A percentile compares a stretch with the other conserved stretches of the same genome.
phyloP scores from a whole-genome alignment of 2,329 filamentous ascomycete species.

The Fusarium sp. region DNA sequence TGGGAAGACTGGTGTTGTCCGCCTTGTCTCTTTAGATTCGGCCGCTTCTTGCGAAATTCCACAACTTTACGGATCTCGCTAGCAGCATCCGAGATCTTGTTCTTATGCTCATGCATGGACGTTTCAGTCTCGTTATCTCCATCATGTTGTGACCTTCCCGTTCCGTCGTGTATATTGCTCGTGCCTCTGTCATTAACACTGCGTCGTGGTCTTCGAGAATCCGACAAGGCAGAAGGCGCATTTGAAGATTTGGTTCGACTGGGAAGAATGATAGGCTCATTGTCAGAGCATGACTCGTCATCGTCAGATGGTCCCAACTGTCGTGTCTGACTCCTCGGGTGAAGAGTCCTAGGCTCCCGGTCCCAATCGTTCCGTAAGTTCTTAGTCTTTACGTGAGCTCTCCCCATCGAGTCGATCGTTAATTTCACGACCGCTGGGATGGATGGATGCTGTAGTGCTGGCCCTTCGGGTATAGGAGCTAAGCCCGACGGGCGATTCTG shows the following conservation, averaged over 20 bases:
- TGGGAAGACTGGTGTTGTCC: conserved; percentile 51
- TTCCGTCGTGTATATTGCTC: conserved; percentile 54
- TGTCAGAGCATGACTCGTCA: conserved; percentile 69
- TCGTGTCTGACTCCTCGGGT: conserved; percentile 45
- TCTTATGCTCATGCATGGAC: conserved; percentile 59
- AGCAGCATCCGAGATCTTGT: conserved; percentile 65
- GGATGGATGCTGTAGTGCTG: conserved; percentile 53
- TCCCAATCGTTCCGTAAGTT: conserved; percentile 52
- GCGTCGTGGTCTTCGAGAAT: conserved; percentile 61
- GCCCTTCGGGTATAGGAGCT: conserved; percentile 67
- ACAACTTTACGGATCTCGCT: conserved; percentile 70
- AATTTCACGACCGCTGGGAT: conserved; percentile 70
- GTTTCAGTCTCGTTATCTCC: conserved; percentile 70
- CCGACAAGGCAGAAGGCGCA: conserved; percentile 66
- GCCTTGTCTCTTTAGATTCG: conserved; percentile 46
- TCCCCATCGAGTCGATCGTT: conserved; percentile 71
- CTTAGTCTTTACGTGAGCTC: conserved; percentile 66
- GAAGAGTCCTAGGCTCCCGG: conserved; percentile 39
- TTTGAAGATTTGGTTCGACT: conserved; percentile 66
- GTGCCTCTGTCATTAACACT: conserved; percentile 63
- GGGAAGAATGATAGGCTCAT: conserved; percentile 73
- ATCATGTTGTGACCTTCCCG: conserved; percentile 52
- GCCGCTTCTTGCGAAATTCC: conserved; percentile 61
- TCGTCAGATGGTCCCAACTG: conserved; percentile 63
- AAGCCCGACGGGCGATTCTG: conserved; percentile 63